Conservation (phyloP, 208 protist species). For the Crithidia expoeki region DNA sequence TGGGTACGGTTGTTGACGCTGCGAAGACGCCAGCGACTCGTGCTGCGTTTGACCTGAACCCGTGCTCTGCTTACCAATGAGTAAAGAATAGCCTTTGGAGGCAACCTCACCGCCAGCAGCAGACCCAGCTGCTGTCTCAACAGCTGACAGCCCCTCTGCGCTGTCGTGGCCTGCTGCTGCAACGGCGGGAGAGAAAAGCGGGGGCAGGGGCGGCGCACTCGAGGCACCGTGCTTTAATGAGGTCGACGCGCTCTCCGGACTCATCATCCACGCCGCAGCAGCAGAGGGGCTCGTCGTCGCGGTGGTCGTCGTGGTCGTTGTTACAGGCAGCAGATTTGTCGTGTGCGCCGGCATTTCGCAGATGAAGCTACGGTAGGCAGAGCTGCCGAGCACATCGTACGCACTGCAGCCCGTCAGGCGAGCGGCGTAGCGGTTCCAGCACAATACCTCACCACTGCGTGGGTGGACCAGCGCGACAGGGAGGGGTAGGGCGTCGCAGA, state of each 20-base stretch:
- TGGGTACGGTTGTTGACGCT: constrained; percentile 11
- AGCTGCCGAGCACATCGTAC: constrained; percentile 59
- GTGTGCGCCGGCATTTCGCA: constrained; percentile 12
- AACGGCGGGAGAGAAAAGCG: background rate
- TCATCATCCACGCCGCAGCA: constrained; percentile 13
- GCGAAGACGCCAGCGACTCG: constrained; percentile 12
- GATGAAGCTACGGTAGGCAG: constrained; percentile 31
- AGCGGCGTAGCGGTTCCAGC: constrained; percentile 55
- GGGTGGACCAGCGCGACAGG: constrained; percentile 71
- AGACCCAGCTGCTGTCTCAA: background rate
- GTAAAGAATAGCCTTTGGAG: constrained; percentile 8
- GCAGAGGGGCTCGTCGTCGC: constrained; percentile 10
- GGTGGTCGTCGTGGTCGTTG: constrained; percentile 5
- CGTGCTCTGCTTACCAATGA: background rate
- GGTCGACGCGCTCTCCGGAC: constrained; percentile 4
- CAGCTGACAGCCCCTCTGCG: background rate
- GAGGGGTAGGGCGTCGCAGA: constrained; percentile 62
- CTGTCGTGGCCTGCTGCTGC: background rate
- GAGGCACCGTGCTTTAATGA: background rate
- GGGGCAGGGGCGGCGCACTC: background rate
- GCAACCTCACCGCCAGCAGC: constrained; percentile 21
- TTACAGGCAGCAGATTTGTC: background rate
- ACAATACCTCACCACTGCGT: constrained; percentile 54
- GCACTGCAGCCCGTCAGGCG: constrained; percentile 40
- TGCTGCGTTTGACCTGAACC: background rate